Evolutionary conservation across 768 basidiomycete species (phyloP).

Genomic region (Kwoniella dendrophila): DNA sequence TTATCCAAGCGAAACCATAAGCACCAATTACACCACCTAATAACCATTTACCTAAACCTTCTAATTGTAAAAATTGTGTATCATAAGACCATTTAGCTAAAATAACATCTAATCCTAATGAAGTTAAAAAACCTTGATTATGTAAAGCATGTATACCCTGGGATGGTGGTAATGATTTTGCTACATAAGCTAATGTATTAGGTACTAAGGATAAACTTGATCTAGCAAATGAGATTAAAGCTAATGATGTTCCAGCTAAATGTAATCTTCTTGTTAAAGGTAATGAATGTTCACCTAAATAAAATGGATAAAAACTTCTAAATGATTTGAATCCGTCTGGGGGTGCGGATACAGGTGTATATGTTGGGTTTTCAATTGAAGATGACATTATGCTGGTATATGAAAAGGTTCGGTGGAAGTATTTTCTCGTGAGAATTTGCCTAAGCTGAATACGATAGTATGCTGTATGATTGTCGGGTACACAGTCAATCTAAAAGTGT

Average conservation of each 20-base stretch:
- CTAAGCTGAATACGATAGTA: too few relatives aligned
- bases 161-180: slow-evolving; percentile 1
- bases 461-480: too few relatives aligned
- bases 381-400: slow-evolving; percentile 1
- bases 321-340: slow-evolving; percentile 21
- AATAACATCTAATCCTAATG: slow-evolving; percentile 5
- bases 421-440: background rate
- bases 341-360: slow-evolving; percentile 8
- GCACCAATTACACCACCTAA: slow-evolving; percentile 28
- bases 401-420: background rate
- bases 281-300: slow-evolving; percentile 45
- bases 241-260: slow-evolving; percentile 37
- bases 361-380: slow-evolving; percentile 15
- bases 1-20: slow-evolving; percentile 42
- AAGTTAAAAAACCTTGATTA: slow-evolving; percentile 1
- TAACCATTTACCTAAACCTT: slow-evolving; percentile 20
- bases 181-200: background rate
- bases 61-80: slow-evolving; percentile 4
- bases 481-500: too few relatives aligned
- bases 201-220: slow-evolving; percentile 28
- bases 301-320: slow-evolving; percentile 45
- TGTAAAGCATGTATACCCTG: background rate
- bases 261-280: slow-evolving; percentile 36
- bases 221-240: slow-evolving; percentile 26
- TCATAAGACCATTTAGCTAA: slow-evolving; percentile 10